A percentile compares a stretch with the other conserved stretches of the same genome.
phyloP scores from a whole-genome alignment of 2,329 filamentous ascomycete genomes.

The Alternaria consortialis region DNA sequence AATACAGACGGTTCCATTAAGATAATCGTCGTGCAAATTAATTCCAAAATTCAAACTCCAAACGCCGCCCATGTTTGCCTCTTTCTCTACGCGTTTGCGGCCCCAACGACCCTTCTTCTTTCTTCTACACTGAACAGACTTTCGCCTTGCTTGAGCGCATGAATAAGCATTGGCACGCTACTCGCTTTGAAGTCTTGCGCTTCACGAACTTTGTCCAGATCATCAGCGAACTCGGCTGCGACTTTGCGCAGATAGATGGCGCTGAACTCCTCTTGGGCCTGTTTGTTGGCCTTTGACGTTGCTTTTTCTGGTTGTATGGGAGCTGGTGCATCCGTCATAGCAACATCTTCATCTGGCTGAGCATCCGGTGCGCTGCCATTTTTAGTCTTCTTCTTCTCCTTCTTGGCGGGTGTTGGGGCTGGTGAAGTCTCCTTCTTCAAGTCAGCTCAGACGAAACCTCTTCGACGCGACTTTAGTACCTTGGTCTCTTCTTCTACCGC shows the following conservation, averaged over 20 bases:
- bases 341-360: slow-evolving; percentile 21
- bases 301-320: slow-evolving; percentile 11
- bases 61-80: slow-evolving; percentile 27
- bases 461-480: not conserved
- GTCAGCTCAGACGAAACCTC: not conserved
- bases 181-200: slow-evolving; percentile 76
- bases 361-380: slow-evolving; percentile 7
- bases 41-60: slow-evolving; percentile 1
- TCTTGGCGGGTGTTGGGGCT: slow-evolving; percentile 16
- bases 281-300: slow-evolving; percentile 2
- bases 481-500: slow-evolving; percentile 6
- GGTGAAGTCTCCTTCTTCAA: slow-evolving; percentile 9
- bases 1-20: not conserved
- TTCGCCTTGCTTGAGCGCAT: slow-evolving; percentile 73
- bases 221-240: slow-evolving; percentile 76
- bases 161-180: slow-evolving; percentile 69
- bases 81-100: slow-evolving; percentile 13
- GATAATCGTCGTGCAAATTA: not conserved
- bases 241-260: slow-evolving; percentile 74
- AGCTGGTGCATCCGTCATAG: slow-evolving; percentile 31
- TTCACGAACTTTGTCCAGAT: slow-evolving; percentile 73
- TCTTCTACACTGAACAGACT: slow-evolving; percentile 67
- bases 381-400: slow-evolving; percentile 20
- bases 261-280: slow-evolving; percentile 58
- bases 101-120: slow-evolving; percentile 54